These are phyloP conservation scores for Colletotrichum sojae DNA, from an alignment of 2,329 filamentous ascomycete genomes.

Conservation along the genomic window DNA sequence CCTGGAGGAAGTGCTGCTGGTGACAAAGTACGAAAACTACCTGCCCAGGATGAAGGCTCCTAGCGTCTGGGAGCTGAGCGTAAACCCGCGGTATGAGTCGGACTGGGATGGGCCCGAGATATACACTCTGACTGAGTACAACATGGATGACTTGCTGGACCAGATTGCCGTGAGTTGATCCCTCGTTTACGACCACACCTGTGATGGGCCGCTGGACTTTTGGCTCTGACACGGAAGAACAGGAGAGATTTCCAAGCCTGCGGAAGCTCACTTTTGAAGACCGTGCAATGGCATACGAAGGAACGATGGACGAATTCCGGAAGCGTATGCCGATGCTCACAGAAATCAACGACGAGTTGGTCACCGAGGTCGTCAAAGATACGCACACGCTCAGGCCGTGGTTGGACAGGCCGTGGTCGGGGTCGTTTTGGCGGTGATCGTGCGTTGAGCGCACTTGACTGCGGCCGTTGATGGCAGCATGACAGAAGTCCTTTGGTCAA, in stretches of 20 bases:
- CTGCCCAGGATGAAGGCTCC: background rate
- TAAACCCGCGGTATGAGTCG: background rate
- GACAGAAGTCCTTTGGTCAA: no score
- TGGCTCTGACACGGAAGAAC: background rate
- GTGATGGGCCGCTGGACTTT: no score
- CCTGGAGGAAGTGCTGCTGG: background rate
- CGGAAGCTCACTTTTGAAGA: background rate
- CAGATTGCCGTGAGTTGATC: background rate
- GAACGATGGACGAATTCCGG: background rate
- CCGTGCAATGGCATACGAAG: background rate
- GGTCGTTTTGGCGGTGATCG: no score
- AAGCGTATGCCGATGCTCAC: background rate
- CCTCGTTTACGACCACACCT: background rate
- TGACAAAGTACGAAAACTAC: background rate
- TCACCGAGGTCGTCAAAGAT: background rate
- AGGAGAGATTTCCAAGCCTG: background rate
- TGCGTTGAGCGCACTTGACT: no score
- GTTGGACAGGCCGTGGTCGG: no score
- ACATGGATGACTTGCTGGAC: background rate
- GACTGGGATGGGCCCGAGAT: background rate
- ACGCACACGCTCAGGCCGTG: no score
- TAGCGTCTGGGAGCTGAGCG: background rate
- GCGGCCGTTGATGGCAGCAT: no score
- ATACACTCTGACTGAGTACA: background rate
- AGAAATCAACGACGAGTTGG: background rate